Conservation (phyloP, 116 monocot species). For the Zostera marina region DNA sequence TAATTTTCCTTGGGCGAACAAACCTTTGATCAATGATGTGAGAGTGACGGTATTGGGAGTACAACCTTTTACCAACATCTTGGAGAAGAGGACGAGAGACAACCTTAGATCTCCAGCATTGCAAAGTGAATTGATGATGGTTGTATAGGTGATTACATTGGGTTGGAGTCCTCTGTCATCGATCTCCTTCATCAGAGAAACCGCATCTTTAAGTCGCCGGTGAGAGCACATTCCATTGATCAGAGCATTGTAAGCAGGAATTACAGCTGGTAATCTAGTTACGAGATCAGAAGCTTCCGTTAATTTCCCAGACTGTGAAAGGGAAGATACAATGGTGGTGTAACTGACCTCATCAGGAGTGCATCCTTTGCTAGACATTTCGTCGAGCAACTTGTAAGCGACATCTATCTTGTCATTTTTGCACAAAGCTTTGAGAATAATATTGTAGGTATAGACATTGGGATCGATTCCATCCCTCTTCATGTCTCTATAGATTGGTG, state of each 20-base stretch:
- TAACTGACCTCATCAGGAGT: conserved; percentile 64
- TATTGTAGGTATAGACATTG: conserved; percentile 71
- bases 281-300: conserved; percentile 46
- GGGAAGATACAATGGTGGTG: conserved; percentile 51
- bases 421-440: conserved; percentile 71
- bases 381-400: conserved; percentile 45
- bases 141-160: conserved; percentile 69
- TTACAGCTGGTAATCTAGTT: conserved; percentile 11
- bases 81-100: conserved; percentile 38
- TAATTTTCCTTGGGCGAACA: conserved; percentile 28
- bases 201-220: conserved; percentile 30
- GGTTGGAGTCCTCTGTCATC: conserved; percentile 25
- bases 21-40: conserved; percentile 47
- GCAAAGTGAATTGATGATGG: conserved; percentile 42
- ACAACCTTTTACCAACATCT: conserved; percentile 46
- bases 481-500: conserved; percentile 51
- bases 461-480: conserved; percentile 61
- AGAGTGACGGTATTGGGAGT: conserved; percentile 48
- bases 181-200: conserved; percentile 41
- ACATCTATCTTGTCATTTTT: conserved; percentile 44
- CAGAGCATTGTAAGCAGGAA: conserved; percentile 56
- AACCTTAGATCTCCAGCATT: conserved; percentile 28
- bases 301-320: conserved; percentile 30
- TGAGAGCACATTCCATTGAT: conserved; percentile 41
- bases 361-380: conserved; percentile 61